These are phyloP conservation scores for Naganishia cerealis DNA, from an alignment of 1,284 basidiomycete species.

Conservation along the genomic window DNA sequence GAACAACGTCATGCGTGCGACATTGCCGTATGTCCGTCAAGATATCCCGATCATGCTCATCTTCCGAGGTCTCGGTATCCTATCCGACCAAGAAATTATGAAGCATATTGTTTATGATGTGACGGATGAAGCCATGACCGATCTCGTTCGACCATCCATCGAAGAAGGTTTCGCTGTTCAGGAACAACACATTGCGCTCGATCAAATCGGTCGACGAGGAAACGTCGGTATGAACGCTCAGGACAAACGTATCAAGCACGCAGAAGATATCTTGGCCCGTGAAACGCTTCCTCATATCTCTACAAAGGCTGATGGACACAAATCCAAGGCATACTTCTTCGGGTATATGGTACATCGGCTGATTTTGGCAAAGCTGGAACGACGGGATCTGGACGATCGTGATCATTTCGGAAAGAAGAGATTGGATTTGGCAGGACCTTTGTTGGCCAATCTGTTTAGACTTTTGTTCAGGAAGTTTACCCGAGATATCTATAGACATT, in stretches of 20 bases:
- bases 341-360: constrained; percentile 99
- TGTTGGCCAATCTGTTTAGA: constrained; percentile 92
- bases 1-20: constrained; percentile 93
- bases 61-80: constrained; percentile 95
- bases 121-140: constrained; percentile 91
- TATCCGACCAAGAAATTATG: constrained; percentile 94
- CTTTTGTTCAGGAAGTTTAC: constrained; percentile 97
- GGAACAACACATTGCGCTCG: constrained; percentile 81
- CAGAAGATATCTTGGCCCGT: constrained; percentile 96
- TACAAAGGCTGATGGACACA: constrained; percentile 91
- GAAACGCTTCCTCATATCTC: constrained; percentile 98
- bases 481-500: constrained; percentile 92
- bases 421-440: constrained; percentile 89
- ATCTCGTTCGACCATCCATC: constrained; percentile 98
- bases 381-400: constrained; percentile 95
- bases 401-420: constrained; percentile 99
- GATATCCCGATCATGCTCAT: constrained; percentile 99
- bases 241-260: constrained; percentile 89
- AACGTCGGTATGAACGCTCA: constrained; percentile 90
- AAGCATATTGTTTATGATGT: constrained; percentile 98
- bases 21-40: constrained; percentile 95
- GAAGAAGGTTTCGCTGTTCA: constrained; percentile 99
- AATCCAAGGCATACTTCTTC: constrained; percentile 99
- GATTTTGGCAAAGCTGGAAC: constrained; percentile 85
- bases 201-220: constrained; percentile 97